Evolutionary conservation across 345 rosid species (phyloP), one percentile per base, ranked within the genome.

Genomic region (Pugionium cornutum): DNA sequence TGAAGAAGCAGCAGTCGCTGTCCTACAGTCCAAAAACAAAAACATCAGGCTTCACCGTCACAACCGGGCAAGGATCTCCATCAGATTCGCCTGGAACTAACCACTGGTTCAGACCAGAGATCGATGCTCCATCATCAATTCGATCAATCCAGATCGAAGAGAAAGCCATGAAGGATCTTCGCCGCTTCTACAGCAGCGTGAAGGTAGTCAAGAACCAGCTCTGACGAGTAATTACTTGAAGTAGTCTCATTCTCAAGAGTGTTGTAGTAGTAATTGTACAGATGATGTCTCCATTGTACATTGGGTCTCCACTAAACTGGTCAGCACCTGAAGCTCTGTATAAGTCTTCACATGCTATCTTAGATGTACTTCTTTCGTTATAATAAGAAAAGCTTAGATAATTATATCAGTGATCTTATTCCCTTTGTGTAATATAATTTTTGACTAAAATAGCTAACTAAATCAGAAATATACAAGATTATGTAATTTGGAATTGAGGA

Each of bases 141-240:
- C 86, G 95, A 1, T 86, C 97, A 0, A 94, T 94, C 66, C 97
- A 94, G 81, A 86, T 90, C 0, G 99, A 94, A 76, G 99, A 90
- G 76, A 88, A 78, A 81, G 99, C 97, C 11, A 88, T 90, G 77
- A 94, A 88, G 80, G 97, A 90, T 70, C 86, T 90, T 32, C 86
- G 88, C 66, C 92, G 97, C 40, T 77, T 85, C 75, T 90, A 94
- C 78, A 84, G 89, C 82, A 88, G 75, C 8, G 99, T 88, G 27
- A 94, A 88, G 83, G 78, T 94, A 18, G 89, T 85, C 54, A 86
- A 78, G 79, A 88, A 80, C 75, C 82, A 78, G 67, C 75, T 66
- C 9, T 86, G 77, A 44, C 43, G 18, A 66, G 52, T 56, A 57
- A 39, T 18, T 62, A 54, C 18, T 58, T 58, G 10, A 52, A 33